Base-by-base conservation (phyloP, 179 eudicot genomes). In the Silene noctiflora region DNA sequence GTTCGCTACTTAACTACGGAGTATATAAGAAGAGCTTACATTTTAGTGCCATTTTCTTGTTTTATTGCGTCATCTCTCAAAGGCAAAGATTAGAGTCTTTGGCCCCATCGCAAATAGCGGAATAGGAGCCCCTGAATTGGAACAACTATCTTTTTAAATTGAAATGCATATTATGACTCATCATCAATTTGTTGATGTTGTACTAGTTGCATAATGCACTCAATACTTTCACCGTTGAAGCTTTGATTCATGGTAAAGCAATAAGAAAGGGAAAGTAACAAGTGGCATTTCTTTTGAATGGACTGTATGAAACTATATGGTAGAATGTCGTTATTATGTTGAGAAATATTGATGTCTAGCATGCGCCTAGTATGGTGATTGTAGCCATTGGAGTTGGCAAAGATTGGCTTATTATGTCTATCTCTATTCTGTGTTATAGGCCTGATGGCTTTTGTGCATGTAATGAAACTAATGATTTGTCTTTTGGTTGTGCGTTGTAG, bases 401-500 rank as follows among this genome's bases (percentile, higher is more conserved):
- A 71, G 24, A 56, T 42, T 13, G 31, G 22, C 67, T 71, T 21
- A 6, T 19, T 31, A 35, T 59, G 53, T 56, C 59, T 25, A n/a
- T 51, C 56, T 53, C 22, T 42, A 7, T 6, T 71, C 35, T 46
- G 48, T 55, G 12, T 62, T 3, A 76, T 29, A 19, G 21, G 19
- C 31, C 42, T 19, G 58, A 19, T 60, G 21, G 1, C 31, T 48
- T 24, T 29, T 8, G 20, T 7, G 65, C 61, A 24, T 46, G 60
- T 51, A 27, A 56, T 35, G 42, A 35, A 35, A 35, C 42, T 35
- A 35, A 5, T 17, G 51, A 22, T 71, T 25, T 63, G 44, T 76
- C 68, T 22, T 56, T 29, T 70, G 67, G 29, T 78, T 53, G 61
- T 77, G 59, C 56, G 53, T 81, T 76, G 73, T 84, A 94, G 98